Percentiles rank a stretch among this genome's conserved stretches.
phyloP scores from a whole-genome alignment of 2,329 filamentous ascomycete species.

The Fusarium transvaalense region DNA sequence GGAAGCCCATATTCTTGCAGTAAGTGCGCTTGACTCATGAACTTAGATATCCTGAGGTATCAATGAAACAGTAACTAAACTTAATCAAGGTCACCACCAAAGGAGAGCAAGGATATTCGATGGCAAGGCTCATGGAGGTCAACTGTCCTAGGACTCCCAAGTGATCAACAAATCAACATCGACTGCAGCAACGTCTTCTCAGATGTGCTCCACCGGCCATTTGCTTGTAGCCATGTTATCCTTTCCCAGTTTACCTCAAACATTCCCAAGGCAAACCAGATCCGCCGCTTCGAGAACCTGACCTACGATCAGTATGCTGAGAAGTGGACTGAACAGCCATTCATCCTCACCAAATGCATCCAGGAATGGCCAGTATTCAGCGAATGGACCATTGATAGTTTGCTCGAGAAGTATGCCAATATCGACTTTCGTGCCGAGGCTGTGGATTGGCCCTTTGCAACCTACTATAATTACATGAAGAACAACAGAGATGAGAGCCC shows the following conservation, averaged over 20 bases:
- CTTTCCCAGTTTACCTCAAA: conserved; percentile 74
- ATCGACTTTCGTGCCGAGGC: conserved; percentile 88
- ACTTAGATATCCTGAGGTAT: conserved; percentile 17
- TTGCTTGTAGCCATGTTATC: conserved; percentile 84
- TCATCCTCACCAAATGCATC: conserved; percentile 86
- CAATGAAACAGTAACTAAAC: conserved; percentile 29
- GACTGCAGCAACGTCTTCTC: conserved; percentile 87
- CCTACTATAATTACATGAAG: conserved; percentile 85
- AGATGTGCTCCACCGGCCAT: conserved; percentile 89
- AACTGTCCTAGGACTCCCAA: conserved; percentile 74
- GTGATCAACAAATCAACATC: conserved; percentile 66
- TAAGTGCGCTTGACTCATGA: conserved; percentile 65
- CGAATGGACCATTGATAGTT: conserved; percentile 77
- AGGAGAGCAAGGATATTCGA: conserved; percentile 52
- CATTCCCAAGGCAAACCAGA: conserved; percentile 81
- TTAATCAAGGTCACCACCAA: conserved; percentile 45
- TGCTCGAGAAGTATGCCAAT: conserved; percentile 73
- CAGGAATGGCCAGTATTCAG: conserved; percentile 83
- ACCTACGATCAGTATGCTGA: conserved; percentile 78
- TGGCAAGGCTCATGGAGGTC: conserved; percentile 91
- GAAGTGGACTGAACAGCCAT: conserved; percentile 83
- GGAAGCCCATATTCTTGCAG: conserved; percentile 87
- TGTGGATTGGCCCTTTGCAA: conserved; percentile 89
- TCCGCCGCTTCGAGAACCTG: conserved; percentile 76
- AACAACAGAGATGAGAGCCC: conserved; percentile 87